Conservation (phyloP, 2,329 filamentous ascomycete genomes). For the Nothophaeocryptopus gaeumannii region DNA sequence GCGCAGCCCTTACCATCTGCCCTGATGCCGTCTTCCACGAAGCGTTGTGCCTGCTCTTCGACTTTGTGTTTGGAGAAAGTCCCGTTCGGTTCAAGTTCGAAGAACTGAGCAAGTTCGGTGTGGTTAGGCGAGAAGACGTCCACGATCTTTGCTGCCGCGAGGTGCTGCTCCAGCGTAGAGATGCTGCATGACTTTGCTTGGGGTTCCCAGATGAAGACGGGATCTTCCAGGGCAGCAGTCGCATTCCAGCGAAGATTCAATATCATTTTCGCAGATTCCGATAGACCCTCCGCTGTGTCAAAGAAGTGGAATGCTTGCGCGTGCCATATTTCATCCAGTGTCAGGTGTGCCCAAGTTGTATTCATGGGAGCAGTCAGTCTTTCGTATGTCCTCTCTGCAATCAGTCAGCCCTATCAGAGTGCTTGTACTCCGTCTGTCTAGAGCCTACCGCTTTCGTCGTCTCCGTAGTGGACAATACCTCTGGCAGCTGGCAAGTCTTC, state of each 20-base stretch:
- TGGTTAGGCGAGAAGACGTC: slow-evolving; percentile 34
- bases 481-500: slow-evolving; percentile 19
- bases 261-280: slow-evolving; percentile 10
- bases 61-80: slow-evolving; percentile 16
- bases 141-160: slow-evolving; percentile 15
- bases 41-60: slow-evolving; percentile 22
- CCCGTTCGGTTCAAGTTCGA: slow-evolving; percentile 5
- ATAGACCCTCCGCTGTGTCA: slow-evolving; percentile 20
- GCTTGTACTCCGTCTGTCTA: not conserved
- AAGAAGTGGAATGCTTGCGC: slow-evolving; percentile 28
- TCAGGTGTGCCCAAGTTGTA: slow-evolving; percentile 17
- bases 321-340: not conserved
- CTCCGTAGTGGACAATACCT: slow-evolving; percentile 27
- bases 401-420: not conserved
- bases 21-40: slow-evolving; percentile 19
- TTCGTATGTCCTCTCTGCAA: slow-evolving; percentile 21
- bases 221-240: not conserved
- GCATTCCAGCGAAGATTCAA: slow-evolving; percentile 1
- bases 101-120: slow-evolving; percentile 28
- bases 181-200: slow-evolving; percentile 28
- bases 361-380: slow-evolving; percentile 26
- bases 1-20: slow-evolving; percentile 20
- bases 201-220: slow-evolving; percentile 30
- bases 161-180: slow-evolving; percentile 20
- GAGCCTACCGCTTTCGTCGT: slow-evolving; percentile 17